Percentiles rank a stretch among this genome's conserved stretches.
phyloP scores from a whole-genome alignment of 2,329 filamentous ascomycete genomes.

The Neopestalotiopsis clavispora region DNA sequence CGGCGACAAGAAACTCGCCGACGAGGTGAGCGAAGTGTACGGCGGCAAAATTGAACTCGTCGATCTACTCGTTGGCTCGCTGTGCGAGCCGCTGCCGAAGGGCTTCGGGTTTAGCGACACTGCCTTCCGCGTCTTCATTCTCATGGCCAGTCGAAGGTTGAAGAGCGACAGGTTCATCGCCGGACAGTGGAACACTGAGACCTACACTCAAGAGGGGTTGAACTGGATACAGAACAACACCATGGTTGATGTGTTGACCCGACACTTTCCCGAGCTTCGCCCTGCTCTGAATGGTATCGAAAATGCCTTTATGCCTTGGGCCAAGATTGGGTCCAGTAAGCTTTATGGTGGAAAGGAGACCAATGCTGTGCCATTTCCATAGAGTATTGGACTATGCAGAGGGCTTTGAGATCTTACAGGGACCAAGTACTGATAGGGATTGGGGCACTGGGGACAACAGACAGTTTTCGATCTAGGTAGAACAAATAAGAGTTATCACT shows the following conservation, averaged over 20 bases:
- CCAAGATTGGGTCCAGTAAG: slow-evolving; percentile 28
- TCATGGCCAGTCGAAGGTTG: slow-evolving; percentile 47
- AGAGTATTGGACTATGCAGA: no score
- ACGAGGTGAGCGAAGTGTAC: slow-evolving; percentile 43
- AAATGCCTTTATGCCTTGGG: slow-evolving; percentile 41
- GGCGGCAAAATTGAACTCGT: slow-evolving; percentile 45
- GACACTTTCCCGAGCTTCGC: slow-evolving; percentile 48
- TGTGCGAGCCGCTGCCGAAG: slow-evolving; percentile 45
- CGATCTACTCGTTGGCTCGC: slow-evolving; percentile 46
- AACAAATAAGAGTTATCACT: no score
- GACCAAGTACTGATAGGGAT: no score
- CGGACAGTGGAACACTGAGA: slow-evolving; percentile 42
- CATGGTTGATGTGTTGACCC: slow-evolving; percentile 47
- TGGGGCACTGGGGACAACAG: no score
- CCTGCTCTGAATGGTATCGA: slow-evolving; percentile 33
- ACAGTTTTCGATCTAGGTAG: no score
- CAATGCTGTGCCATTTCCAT: slow-evolving; percentile 22
- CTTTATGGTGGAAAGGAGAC: slow-evolving; percentile 34
- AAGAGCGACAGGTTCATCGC: slow-evolving; percentile 53
- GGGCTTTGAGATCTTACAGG: no score
- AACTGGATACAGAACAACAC: slow-evolving; percentile 46
- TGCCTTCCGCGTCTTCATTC: slow-evolving; percentile 49
- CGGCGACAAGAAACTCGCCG: slow-evolving; percentile 40
- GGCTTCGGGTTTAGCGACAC: slow-evolving; percentile 54
- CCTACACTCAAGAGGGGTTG: slow-evolving; percentile 46